Evolutionary conservation across 768 basidiomycete genomes (phyloP), one percentile per base, ranked within the genome.

Genomic region (Leucocoprinus leucothites): DNA sequence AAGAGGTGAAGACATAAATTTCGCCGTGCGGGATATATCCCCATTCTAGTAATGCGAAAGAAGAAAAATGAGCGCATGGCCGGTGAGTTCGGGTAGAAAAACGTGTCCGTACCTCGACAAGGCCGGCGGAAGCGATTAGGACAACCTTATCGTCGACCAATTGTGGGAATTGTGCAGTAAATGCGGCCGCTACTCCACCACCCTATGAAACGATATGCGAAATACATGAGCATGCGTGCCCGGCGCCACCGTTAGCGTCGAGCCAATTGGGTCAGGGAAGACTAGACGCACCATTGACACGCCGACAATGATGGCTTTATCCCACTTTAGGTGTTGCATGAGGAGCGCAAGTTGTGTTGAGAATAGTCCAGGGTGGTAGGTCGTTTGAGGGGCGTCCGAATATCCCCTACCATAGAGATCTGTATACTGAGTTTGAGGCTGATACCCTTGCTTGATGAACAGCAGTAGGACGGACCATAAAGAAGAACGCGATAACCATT

Each of bases 351-450:
- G 85, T 62, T 92, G 90, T 0, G 82, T 84, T 0, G 83, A 82
- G 64, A 86, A 86, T 3, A 93, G 73, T 4, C 74, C 69, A 1
- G 80, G 69, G 58, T 89, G 79, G 65, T 92, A 89, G 3, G 78
- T 81, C 14, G 79, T 82, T 19, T 83, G 78, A 0, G 90, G 90
- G 1, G 89, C 89, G 53, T 89, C 89, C 1, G 89, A 89, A 68
- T 91, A 93, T 3, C 90, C 90, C 36, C 90, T 80, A 11, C 89
- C 91, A 57, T 89, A 91, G 18, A 91, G 73, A 70, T 93, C 90
- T 90, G 57, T 24, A 42, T 40, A 16, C 21, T 52, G 19, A 18
- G 26, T 53, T 24, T 21, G 18, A 34, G 9, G 19, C 42, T 9
- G n/a, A 3, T 34, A 8, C 3, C 24, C 38, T 21, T 38, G 13